phyloP scores from a whole-genome alignment of 2,329 filamentous ascomycete species.

The Colletotrichum limetticola region DNA sequence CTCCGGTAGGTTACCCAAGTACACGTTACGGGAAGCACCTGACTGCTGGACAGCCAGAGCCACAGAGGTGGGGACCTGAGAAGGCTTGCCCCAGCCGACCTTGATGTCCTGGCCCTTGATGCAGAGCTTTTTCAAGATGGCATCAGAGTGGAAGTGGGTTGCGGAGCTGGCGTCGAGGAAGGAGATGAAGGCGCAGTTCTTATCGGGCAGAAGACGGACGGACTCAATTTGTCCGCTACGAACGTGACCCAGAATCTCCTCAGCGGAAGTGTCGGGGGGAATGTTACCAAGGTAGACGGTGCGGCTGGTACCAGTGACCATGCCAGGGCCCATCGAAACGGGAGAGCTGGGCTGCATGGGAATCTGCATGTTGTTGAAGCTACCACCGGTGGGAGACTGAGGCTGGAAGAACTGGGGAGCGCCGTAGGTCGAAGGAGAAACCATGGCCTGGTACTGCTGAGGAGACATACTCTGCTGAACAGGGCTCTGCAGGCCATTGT shows the following conservation, averaged over 20 bases:
- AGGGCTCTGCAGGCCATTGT: slow-evolving; percentile 77
- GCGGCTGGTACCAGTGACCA: slow-evolving; percentile 90
- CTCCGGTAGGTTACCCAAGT: slow-evolving; percentile 91
- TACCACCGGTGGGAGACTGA: slow-evolving; percentile 84
- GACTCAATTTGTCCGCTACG: slow-evolving; percentile 98
- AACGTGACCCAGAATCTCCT: slow-evolving; percentile 96
- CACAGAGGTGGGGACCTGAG: slow-evolving; percentile 96
- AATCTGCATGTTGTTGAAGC: slow-evolving; percentile 68
- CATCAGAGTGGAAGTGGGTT: slow-evolving; percentile 99
- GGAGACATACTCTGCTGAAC: slow-evolving; percentile 83
- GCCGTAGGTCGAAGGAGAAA: slow-evolving; percentile 86
- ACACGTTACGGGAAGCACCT: slow-evolving; percentile 95
- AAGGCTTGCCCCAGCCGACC: slow-evolving; percentile 99
- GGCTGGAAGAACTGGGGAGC: slow-evolving; percentile 87
- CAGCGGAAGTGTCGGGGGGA: slow-evolving; percentile 94
- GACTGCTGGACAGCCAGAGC: slow-evolving; percentile 98
- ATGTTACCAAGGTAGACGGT: slow-evolving; percentile 99
- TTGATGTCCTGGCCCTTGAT: slow-evolving; percentile 99
- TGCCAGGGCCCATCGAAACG: slow-evolving; percentile 79
- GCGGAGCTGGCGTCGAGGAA: slow-evolving; percentile 98
- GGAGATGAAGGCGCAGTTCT: slow-evolving; percentile 99
- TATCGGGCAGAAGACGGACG: slow-evolving; percentile 95
- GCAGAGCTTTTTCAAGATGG: slow-evolving; percentile 98
- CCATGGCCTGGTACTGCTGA: slow-evolving; percentile 84
- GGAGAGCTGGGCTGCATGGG: slow-evolving; percentile 76